These are phyloP conservation scores for Cordyceps javanica DNA, from an alignment of 2,329 filamentous ascomycete species.

Conservation along the genomic window DNA sequence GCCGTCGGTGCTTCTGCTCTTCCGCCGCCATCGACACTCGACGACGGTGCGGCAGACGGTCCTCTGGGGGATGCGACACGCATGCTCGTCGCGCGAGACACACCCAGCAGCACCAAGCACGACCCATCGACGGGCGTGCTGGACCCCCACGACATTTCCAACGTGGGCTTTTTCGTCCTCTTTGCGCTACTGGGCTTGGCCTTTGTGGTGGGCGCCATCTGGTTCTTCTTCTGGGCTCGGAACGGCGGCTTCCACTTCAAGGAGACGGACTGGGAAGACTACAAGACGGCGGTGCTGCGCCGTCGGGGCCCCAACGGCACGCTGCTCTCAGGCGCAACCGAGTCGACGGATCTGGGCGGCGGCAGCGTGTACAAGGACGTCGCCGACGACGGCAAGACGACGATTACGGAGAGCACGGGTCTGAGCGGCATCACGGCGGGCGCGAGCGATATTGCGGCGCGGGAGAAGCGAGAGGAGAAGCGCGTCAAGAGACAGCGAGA, in stretches of 20 bases:
- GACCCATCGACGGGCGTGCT: slow-evolving; percentile 44
- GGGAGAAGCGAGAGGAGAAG: slow-evolving; percentile 51
- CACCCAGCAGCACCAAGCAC: slow-evolving; percentile 19
- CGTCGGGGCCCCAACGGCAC: slow-evolving; percentile 86
- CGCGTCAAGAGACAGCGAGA: slow-evolving; percentile 40
- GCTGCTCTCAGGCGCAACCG: slow-evolving; percentile 74
- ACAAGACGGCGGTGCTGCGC: slow-evolving; percentile 89
- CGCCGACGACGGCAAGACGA: slow-evolving; percentile 42
- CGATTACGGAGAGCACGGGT: slow-evolving; percentile 38
- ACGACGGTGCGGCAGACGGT: background rate
- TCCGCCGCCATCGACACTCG: background rate
- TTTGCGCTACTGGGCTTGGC: slow-evolving; percentile 77
- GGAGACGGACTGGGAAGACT: slow-evolving; percentile 91
- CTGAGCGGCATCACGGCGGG: slow-evolving; percentile 53
- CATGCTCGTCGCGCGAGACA: slow-evolving; percentile 38
- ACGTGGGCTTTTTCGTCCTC: slow-evolving; percentile 71
- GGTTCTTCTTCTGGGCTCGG: slow-evolving; percentile 99
- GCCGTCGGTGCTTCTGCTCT: background rate
- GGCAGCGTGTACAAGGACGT: slow-evolving; percentile 77
- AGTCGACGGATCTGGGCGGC: slow-evolving; percentile 77
- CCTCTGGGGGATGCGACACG: slow-evolving; percentile 26
- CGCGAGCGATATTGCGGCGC: slow-evolving; percentile 47
- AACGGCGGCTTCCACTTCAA: slow-evolving; percentile 90
- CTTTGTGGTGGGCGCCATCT: slow-evolving; percentile 72
- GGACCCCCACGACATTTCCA: slow-evolving; percentile 53